phyloP scores from a whole-genome alignment of 306 rosid species.

The Quercus glauca region DNA sequence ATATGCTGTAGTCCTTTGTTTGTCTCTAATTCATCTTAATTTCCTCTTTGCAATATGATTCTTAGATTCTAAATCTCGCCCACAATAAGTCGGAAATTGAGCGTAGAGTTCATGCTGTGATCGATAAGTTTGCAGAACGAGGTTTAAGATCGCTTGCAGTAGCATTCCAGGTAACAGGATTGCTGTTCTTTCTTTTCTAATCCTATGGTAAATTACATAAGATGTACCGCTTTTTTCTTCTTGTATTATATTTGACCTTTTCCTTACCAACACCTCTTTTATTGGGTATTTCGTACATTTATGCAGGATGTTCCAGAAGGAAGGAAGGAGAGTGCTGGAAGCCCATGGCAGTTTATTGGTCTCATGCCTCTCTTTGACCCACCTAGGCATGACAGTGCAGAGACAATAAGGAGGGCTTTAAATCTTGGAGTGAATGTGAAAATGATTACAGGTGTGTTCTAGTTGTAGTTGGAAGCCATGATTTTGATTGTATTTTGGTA shows the following conservation, averaged over 20 bases:
- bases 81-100: slow-evolving; percentile 87
- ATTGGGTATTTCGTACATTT: slow-evolving; percentile 7
- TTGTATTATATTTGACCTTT: neutral
- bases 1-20: neutral
- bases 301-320: slow-evolving; percentile 95
- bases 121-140: slow-evolving; percentile 94
- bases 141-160: slow-evolving; percentile 97
- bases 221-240: neutral
- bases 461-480: slow-evolving; percentile 15
- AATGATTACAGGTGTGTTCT: slow-evolving; percentile 82
- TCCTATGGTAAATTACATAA: neutral
- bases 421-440: slow-evolving; percentile 98
- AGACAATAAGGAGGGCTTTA: slow-evolving; percentile 92
- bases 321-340: slow-evolving; percentile 85
- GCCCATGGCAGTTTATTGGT: slow-evolving; percentile 96
- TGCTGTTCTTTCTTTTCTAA: neutral
- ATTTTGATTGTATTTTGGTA: slow-evolving; percentile 14
- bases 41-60: slow-evolving; percentile 24
- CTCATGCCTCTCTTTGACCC: slow-evolving; percentile 97
- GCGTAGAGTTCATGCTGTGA: slow-evolving; percentile 86
- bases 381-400: slow-evolving; percentile 99
- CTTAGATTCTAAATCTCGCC: slow-evolving; percentile 81
- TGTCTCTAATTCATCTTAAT: slow-evolving; percentile 19
- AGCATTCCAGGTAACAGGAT: slow-evolving; percentile 73
- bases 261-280: neutral